Evolutionary conservation across 1,284 basidiomycete species (phyloP), one percentile per base, ranked within the genome.

Genomic region (Tylopilus sp.): DNA sequence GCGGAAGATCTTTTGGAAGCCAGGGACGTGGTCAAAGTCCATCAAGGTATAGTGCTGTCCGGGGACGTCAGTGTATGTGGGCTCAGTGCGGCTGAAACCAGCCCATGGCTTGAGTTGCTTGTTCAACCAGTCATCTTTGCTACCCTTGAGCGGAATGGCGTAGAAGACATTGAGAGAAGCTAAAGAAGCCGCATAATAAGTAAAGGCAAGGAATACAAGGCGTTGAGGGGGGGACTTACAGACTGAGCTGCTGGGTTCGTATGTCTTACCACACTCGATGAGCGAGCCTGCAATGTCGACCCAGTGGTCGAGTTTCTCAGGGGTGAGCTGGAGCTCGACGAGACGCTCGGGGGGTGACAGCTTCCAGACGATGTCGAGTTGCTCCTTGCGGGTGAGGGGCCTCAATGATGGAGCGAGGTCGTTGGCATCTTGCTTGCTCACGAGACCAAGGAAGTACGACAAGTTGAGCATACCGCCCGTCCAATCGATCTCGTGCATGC

Each of bases 401-500:
- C 63, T 54, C 26, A 73, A 36, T 0, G 58, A 29, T 0, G 72
- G 70, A 1, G 44, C 47, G 13, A 73, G 64, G 7, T 72, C 63
- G n/a, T 62, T 29, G 1, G 74, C 68, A 24, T 72, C 64, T 6
- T 74, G 58, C 52, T 74, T 73, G 10, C 57, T 33, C 15, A 73
- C 61, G 4, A 76, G 63, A 56, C 74, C 68, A 8, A 73, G 68
- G 66, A 73, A 74, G 56, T 76, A 74, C 18, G 74, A 64, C 51
- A 73, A 18, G 32, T 83, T 83, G 60, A 83, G 70, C 63, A 83
- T 70, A 44, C 81, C 79, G 32, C 81, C 75, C 16, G 79, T 71
- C 79, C 81, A 83, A 33, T 72, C 70, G 39, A 83, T 76, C 63
- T 83, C 80, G 33, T 73, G 74, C 81, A 83, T 81, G 33, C 81